Percentiles rank a stretch among this genome's conserved stretches.
phyloP scores from a whole-genome alignment of 768 basidiomycete genomes.

The Dioszegia hungarica region DNA sequence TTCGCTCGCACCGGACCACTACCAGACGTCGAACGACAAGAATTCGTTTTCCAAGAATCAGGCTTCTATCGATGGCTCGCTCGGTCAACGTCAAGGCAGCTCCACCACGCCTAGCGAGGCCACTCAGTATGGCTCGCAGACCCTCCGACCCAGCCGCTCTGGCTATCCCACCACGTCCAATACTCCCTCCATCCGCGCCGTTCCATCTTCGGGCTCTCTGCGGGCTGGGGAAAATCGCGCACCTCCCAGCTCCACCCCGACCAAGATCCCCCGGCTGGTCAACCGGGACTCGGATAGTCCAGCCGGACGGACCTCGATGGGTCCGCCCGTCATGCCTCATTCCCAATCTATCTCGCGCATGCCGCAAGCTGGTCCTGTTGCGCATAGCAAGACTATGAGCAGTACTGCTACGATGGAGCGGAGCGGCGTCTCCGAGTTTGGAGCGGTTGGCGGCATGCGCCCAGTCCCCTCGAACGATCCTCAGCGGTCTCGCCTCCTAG shows the following conservation, averaged over 20 bases:
- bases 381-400: conserved; percentile 52
- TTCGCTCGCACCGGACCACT: neutral
- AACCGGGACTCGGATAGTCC: conserved; percentile 21
- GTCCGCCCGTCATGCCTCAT: conserved; percentile 53
- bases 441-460: conserved; percentile 10
- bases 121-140: conserved; percentile 10
- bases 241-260: conserved; percentile 41
- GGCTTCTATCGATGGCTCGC: conserved; percentile 16
- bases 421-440: conserved; percentile 31
- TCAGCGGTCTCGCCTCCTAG: conserved; percentile 34
- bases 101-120: conserved; percentile 19
- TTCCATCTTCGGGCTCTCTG: conserved; percentile 12
- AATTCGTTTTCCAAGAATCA: conserved; percentile 15
- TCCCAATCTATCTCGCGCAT: conserved; percentile 32
- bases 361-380: conserved; percentile 52
- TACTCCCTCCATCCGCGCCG: conserved; percentile 22
- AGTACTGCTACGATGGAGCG: conserved; percentile 17
- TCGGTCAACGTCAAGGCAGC: conserved; percentile 13
- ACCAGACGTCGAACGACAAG: neutral
- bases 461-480: conserved; percentile 18
- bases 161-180: conserved; percentile 31
- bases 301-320: conserved; percentile 24
- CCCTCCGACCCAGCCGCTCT: conserved; percentile 3
- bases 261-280: conserved; percentile 49
- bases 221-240: conserved; percentile 15